Conservation (phyloP, 1,284 basidiomycete genomes). For the Trametes pubescens region DNA sequence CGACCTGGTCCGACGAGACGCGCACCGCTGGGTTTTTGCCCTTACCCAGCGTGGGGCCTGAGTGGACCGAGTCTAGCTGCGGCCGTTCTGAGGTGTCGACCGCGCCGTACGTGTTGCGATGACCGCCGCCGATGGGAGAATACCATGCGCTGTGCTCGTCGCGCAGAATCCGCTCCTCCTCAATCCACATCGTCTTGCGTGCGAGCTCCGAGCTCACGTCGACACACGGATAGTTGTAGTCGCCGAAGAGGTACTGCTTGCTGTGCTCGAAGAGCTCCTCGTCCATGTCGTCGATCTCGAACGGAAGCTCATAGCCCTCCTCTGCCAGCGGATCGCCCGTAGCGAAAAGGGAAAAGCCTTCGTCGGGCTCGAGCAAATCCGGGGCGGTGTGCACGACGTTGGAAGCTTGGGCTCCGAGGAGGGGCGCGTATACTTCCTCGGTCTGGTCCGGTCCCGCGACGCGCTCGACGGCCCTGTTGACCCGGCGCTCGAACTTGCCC, state of each 20-base stretch:
- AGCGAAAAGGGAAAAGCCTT: conserved; percentile 45
- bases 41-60: conserved; percentile 32
- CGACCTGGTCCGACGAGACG: conserved; percentile 31
- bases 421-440: conserved; percentile 79
- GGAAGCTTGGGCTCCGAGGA: conserved; percentile 72
- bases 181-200: conserved; percentile 70
- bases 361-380: conserved; percentile 55
- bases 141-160: conserved; percentile 77
- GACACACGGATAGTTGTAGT: conserved; percentile 91
- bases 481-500: conserved; percentile 49
- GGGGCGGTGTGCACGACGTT: conserved; percentile 72
- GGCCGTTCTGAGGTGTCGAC: conserved; percentile 44
- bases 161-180: conserved; percentile 73
- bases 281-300: conserved; percentile 69
- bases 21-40: conserved; percentile 34
- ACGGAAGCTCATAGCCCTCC: conserved; percentile 72
- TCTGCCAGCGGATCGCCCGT: conserved; percentile 45
- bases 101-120: conserved; percentile 64
- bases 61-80: conserved; percentile 30
- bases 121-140: conserved; percentile 58
- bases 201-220: conserved; percentile 85
- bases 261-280: conserved; percentile 77
- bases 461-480: conserved; percentile 53
- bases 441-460: conserved; percentile 56
- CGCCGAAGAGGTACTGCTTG: conserved; percentile 85